Evolutionary conservation across 805 yeast genomes (phyloP).

Genomic region (Spathaspora passalidarum): DNA sequence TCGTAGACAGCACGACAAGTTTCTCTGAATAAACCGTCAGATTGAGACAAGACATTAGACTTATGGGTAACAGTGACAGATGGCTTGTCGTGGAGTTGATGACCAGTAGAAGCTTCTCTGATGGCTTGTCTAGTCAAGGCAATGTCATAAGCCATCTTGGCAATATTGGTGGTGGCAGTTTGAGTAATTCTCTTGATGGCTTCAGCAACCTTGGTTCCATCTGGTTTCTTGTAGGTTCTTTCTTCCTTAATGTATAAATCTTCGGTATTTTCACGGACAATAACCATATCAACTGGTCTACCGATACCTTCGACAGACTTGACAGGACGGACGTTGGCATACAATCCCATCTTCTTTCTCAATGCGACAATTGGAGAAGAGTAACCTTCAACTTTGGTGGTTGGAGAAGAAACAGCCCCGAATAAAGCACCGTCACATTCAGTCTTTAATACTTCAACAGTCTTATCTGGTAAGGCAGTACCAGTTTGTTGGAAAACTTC

Average conservation of each 20-base stretch:
- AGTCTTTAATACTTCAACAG: conserved; percentile 70
- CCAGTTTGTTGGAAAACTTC: conserved; percentile 95
- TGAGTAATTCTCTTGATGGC: conserved; percentile 96
- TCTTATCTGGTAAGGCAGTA: conserved; percentile 89
- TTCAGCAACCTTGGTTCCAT: conserved; percentile 91
- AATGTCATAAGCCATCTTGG: conserved; percentile 86
- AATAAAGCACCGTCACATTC: conserved; percentile 96
- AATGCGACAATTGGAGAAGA: conserved; percentile 99
- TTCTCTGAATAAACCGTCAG: conserved; percentile 97
- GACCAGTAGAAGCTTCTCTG: conserved; percentile 48
- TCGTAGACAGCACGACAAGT: conserved; percentile 62
- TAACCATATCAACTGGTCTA: conserved; percentile 93
- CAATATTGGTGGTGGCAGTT: conserved; percentile 79
- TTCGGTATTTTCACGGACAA: conserved; percentile 98
- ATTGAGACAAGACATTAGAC: conserved; percentile 86
- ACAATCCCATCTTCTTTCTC: conserved; percentile 90
- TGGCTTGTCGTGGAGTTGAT: conserved; percentile 45
- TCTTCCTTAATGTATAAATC: conserved; percentile 96
- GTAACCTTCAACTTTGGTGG: conserved; percentile 91
- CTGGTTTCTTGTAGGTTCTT: conserved; percentile 63
- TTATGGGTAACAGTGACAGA: conserved; percentile 92
- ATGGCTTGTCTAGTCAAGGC: conserved; percentile 86
- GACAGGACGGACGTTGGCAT: conserved; percentile 97
- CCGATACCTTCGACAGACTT: conserved; percentile 85
- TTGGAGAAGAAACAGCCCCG: conserved; percentile 96